Evolutionary conservation across 2,329 filamentous ascomycete species (phyloP).

Genomic region (Aspergillus sp.): DNA sequence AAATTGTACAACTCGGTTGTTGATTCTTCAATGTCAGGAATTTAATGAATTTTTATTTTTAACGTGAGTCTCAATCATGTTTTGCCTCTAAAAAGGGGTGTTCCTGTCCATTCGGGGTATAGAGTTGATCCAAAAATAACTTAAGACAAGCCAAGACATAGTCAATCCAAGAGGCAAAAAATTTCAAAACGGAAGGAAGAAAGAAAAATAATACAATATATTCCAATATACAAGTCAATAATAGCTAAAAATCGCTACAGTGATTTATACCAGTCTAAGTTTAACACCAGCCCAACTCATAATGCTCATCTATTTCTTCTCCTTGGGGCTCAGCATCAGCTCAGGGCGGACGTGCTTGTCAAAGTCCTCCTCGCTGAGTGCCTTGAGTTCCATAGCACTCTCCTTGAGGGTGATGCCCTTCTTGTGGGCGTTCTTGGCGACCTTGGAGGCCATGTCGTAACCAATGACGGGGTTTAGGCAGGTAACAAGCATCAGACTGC

Average conservation of each 20-base stretch:
- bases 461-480: constrained; percentile 97
- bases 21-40: too few species aligned
- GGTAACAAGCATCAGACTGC: constrained; percentile 93
- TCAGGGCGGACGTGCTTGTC: constrained; percentile 87
- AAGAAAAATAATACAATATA: constrained; percentile 15
- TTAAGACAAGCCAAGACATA: constrained; percentile 1
- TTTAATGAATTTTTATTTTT: too few species aligned
- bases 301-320: constrained; percentile 53
- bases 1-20: neutral
- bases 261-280: constrained; percentile 13
- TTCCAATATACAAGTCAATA: constrained; percentile 18
- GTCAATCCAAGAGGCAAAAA: neutral
- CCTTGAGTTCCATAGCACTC: constrained; percentile 89
- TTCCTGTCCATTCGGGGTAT: neutral
- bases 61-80: neutral
- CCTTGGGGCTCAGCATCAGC: constrained; percentile 87
- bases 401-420: constrained; percentile 93
- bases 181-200: neutral
- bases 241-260: constrained; percentile 18
- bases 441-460: constrained; percentile 95
- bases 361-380: constrained; percentile 84
- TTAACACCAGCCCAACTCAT: constrained; percentile 4
- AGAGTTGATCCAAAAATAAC: constrained; percentile 8
- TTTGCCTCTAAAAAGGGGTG: neutral
- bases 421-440: constrained; percentile 98